Percentiles rank a stretch among this genome's conserved stretches.
Evolutionary conservation across 176 grass and related monocot genomes (phyloP).

Genomic region (Urochloa ruziziensis): DNA sequence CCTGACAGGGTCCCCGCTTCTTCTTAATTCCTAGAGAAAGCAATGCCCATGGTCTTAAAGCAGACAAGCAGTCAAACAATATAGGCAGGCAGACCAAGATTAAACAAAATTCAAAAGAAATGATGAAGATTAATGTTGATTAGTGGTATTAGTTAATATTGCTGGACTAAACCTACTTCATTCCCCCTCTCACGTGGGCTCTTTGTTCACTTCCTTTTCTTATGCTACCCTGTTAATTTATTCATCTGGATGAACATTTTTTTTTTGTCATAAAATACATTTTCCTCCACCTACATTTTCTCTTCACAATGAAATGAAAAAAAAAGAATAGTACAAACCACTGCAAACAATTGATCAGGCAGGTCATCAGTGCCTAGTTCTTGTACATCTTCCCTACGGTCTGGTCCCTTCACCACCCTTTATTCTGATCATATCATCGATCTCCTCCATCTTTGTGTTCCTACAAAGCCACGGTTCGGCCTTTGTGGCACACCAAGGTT

Average conservation of each 20-base stretch:
- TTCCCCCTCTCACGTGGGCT: not conserved
- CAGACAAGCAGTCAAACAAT: conserved; percentile 68
- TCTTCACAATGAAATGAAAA: conserved; percentile 40
- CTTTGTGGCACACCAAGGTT: conserved; percentile 31
- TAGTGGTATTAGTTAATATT: not conserved
- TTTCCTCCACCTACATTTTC: conserved; percentile 26
- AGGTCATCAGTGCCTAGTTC: conserved; percentile 27
- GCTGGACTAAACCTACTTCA: not conserved
- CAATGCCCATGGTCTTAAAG: conserved; percentile 53
- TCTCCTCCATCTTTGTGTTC: conserved; percentile 15
- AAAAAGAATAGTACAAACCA: conserved; percentile 40
- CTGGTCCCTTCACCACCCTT: conserved; percentile 38
- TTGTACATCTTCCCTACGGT: conserved; percentile 2
- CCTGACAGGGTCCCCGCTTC: conserved; percentile 41
- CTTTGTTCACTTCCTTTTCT: conserved; percentile 26
- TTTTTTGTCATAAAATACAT: conserved; percentile 12
- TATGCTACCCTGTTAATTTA: conserved; percentile 11
- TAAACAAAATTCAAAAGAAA: conserved; percentile 14
- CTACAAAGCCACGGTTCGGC: conserved; percentile 25
- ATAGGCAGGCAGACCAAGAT: conserved; percentile 22
- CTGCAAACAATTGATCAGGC: conserved; percentile 19
- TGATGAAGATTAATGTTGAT: conserved; percentile 15
- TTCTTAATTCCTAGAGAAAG: conserved; percentile 47
- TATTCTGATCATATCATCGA: conserved; percentile 41
- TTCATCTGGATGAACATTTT: conserved; percentile 22